Percentiles rank a stretch among this genome's conserved stretches.
phyloP scores from a whole-genome alignment of 768 basidiomycete species.

The Leccinum truebloodii region DNA sequence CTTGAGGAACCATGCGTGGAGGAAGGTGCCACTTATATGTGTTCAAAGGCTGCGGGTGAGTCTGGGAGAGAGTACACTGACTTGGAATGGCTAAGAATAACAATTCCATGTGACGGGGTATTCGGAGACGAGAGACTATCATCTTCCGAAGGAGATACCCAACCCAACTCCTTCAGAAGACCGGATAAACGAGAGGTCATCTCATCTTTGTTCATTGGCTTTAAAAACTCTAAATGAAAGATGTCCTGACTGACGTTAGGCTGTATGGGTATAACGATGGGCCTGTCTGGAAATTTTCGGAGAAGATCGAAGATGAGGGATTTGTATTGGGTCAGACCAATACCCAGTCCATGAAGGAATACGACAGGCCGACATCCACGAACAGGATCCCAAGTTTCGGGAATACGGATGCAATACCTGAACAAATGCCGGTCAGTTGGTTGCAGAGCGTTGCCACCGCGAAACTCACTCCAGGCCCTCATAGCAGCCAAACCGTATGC shows the following conservation, averaged over 20 bases:
- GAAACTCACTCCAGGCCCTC: slow-evolving; percentile 68
- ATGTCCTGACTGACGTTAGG: slow-evolving; percentile 87
- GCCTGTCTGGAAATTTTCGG: slow-evolving; percentile 58
- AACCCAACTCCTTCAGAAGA: slow-evolving; percentile 63
- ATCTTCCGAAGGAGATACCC: slow-evolving; percentile 44
- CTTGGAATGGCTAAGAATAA: slow-evolving; percentile 89
- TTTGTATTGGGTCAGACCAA: slow-evolving; percentile 75
- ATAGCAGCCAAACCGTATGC: slow-evolving; percentile 46
- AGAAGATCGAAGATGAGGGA: slow-evolving; percentile 61
- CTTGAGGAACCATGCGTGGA: slow-evolving; percentile 90
- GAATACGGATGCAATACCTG: slow-evolving; percentile 77
- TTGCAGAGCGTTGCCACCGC: neutral
- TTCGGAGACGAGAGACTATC: slow-evolving; percentile 7
- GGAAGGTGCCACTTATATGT: slow-evolving; percentile 65
- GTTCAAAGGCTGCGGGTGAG: slow-evolving; percentile 5
- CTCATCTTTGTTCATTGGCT: slow-evolving; percentile 65
- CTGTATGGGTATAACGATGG: slow-evolving; percentile 76
- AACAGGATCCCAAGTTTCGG: slow-evolving; percentile 60
- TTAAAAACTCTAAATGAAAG: slow-evolving; percentile 72
- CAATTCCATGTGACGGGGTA: slow-evolving; percentile 51
- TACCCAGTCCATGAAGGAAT: slow-evolving; percentile 87
- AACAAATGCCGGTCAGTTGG: neutral
- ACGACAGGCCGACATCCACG: slow-evolving; percentile 69
- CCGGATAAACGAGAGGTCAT: slow-evolving; percentile 56
- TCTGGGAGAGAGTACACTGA: slow-evolving; percentile 34